These are phyloP conservation scores for Leccinum truebloodii DNA, from an alignment of 768 basidiomycete species.

Conservation along the genomic window DNA sequence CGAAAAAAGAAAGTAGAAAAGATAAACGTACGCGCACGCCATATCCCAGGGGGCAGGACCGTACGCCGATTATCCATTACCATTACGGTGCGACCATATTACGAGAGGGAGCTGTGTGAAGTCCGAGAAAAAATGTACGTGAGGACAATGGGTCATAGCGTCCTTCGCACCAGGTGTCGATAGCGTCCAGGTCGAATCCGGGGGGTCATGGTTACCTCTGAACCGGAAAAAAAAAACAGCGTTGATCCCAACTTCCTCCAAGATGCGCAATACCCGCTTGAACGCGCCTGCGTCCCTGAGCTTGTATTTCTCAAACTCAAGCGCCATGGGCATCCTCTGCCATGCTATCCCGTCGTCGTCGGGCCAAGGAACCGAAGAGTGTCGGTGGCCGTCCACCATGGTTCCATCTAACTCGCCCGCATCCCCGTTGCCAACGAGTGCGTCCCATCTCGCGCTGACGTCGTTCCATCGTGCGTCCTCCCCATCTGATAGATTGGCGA, in stretches of 20 bases:
- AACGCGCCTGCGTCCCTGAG: slow-evolving; percentile 12
- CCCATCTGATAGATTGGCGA: slow-evolving; percentile 16
- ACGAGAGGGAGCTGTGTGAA: no score
- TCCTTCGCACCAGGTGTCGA: background rate
- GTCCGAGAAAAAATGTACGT: no score
- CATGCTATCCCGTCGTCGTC: slow-evolving; percentile 50
- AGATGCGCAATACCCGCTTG: slow-evolving; percentile 26
- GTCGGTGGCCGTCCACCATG: background rate
- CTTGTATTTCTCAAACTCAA: slow-evolving; percentile 28
- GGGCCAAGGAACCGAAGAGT: background rate
- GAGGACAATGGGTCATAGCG: no score
- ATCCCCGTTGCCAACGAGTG: slow-evolving; percentile 36
- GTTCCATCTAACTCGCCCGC: slow-evolving; percentile 17
- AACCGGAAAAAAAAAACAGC: slow-evolving; percentile 1
- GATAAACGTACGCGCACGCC: no score
- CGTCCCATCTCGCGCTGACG: slow-evolving; percentile 56
- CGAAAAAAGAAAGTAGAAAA: no score
- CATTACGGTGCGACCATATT: no score
- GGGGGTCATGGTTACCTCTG: background rate
- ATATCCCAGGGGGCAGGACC: no score
- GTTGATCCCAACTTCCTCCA: slow-evolving; percentile 45
- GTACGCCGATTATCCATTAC: no score
- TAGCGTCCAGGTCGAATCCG: background rate
- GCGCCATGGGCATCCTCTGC: slow-evolving; percentile 46
- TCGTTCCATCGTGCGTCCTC: slow-evolving; percentile 49